Percentiles rank a stretch among this genome's conserved stretches.
phyloP scores from a whole-genome alignment of 176 grass and related monocot genomes.

The Musa beccarii region DNA sequence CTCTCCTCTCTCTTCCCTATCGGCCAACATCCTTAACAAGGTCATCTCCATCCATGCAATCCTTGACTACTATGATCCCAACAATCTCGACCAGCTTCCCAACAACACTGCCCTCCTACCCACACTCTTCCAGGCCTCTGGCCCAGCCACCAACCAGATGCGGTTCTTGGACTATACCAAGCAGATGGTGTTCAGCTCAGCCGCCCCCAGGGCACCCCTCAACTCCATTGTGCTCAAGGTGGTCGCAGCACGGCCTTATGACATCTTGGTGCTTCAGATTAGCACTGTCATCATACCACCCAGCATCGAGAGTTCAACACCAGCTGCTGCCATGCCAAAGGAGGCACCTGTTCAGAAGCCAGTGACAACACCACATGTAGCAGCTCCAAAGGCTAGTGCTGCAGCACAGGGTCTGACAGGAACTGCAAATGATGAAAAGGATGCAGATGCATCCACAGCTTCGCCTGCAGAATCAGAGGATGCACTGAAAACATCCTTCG shows the following conservation, averaged over 20 bases:
- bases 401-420: no score
- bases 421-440: no score
- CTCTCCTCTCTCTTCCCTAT: neutral
- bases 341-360: neutral
- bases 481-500: no score
- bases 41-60: neutral
- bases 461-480: no score
- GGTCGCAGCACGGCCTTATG: conserved; percentile 45
- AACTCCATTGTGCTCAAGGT: conserved; percentile 37
- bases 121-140: neutral
- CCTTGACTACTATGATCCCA: neutral
- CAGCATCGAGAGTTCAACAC: conserved; percentile 15
- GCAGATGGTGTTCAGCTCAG: conserved; percentile 23
- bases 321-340: neutral
- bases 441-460: no score
- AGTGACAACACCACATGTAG: neutral
- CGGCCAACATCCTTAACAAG: neutral
- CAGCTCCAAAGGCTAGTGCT: no score
- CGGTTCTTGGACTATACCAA: neutral
- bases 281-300: conserved; percentile 53
- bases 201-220: conserved; percentile 32
- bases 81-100: neutral
- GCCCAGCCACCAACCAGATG: neutral
- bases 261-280: conserved; percentile 58
- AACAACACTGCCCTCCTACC: neutral